Base-by-base conservation (phyloP, 306 rosid species). In the Rosa rugosa region DNA sequence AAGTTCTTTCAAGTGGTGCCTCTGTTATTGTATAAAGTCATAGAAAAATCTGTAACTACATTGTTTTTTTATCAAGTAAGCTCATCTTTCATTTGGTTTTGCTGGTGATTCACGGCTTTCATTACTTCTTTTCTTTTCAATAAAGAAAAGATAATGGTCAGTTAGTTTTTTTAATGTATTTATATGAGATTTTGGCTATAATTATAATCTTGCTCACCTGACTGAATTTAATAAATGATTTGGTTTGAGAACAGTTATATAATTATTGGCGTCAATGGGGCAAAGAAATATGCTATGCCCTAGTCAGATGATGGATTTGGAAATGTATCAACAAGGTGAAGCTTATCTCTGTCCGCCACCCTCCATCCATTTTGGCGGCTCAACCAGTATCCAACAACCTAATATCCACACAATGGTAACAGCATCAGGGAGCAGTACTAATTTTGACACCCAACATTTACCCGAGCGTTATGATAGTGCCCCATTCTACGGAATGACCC, bases 261-360 rank as follows among this genome's bases (percentile, higher is more conserved):
- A 54, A 77, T 60, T 80, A 82, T 84, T 66, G 67, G 72, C 50
- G 72, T 44, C 77, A 79, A 91, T 89, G 95, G 88, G 87, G 82
- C 89, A 88, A 36, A 84, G 89, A 63, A 75, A 79, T 75, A 72
- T 86, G 73, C 71, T 81, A 47, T 86, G 71, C 78, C 78, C 80
- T 60, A 78, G 67, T 84, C 89, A 75, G 82, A 86, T 88, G 88
- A 89, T 86, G 36, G 95, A 84, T 84, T 81, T 86, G n/a, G 93
- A 92, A 69, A 88, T 87, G 89, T 88, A 90, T 84, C 94, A 83
- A 81, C 97, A 85, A 64, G 83, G 90, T 60, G 89, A 86, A 82
- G 93, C 84, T 69, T 87, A 90, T 88, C 77, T 80, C 78, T 91
- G 79, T 44, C 80, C 94, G n/a, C 92, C 88, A 40, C 88, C 94